phyloP scores from a whole-genome alignment of 2,329 filamentous ascomycete genomes.

The Aureobasidium namibiae region DNA sequence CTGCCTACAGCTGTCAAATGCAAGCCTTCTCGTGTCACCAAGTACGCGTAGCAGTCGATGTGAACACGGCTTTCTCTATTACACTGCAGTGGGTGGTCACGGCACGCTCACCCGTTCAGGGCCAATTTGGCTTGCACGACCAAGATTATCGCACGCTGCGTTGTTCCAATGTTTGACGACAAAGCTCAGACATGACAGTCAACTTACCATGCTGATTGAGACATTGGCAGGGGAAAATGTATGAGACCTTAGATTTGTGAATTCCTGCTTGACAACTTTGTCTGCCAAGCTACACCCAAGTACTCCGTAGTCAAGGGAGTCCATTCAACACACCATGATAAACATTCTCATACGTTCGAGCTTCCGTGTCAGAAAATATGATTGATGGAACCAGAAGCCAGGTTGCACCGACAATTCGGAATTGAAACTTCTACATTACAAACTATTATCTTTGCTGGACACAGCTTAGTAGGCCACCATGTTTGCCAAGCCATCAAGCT shows the following conservation, averaged over 20 bases:
- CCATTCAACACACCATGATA: neutral
- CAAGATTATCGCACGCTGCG: neutral
- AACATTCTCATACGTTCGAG: no score
- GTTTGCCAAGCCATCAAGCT: conserved; percentile 59
- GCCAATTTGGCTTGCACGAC: neutral
- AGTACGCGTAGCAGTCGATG: conserved; percentile 3
- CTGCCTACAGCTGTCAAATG: conserved; percentile 12
- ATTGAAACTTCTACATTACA: neutral
- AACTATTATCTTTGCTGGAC: neutral
- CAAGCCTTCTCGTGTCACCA: conserved; percentile 1
- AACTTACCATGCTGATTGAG: neutral
- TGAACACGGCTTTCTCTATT: neutral
- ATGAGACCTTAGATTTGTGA: neutral
- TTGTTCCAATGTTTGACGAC: neutral
- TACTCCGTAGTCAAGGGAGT: no score
- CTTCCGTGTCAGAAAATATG: neutral
- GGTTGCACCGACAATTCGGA: neutral
- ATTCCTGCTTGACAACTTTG: neutral
- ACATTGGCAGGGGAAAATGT: neutral
- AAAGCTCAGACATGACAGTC: neutral
- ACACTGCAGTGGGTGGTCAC: neutral
- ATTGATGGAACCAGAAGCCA: neutral
- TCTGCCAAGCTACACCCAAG: neutral
- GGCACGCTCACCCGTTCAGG: neutral
- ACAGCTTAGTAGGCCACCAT: conserved; percentile 58